phyloP scores from a whole-genome alignment of 1,284 basidiomycete species.

The Xerocomus amazonicus region DNA sequence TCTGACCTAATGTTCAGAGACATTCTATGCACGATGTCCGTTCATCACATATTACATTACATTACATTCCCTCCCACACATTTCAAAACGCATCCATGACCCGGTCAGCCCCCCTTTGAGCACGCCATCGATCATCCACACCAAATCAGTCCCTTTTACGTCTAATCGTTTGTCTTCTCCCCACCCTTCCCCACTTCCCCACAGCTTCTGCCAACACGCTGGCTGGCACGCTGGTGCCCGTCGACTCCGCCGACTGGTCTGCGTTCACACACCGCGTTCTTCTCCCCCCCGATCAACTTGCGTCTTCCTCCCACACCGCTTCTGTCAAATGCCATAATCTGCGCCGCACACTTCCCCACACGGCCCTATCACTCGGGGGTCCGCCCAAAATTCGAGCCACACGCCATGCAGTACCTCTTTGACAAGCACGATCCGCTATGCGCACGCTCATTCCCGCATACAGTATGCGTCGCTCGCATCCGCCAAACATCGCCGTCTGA shows the following conservation, averaged over 20 bases:
- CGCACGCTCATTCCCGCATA: not conserved
- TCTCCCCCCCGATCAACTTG: conserved; percentile 16
- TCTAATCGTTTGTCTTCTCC: conserved; percentile 13
- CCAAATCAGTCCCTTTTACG: conserved; percentile 9
- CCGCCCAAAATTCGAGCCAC: conserved; percentile 5
- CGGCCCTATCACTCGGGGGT: too few species aligned
- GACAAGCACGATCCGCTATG: conserved; percentile 3
- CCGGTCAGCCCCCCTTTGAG: too few species aligned
- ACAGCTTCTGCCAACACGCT: conserved; percentile 6
- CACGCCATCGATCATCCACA: conserved; percentile 1
- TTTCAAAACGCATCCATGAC: not conserved
- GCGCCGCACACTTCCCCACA: conserved; percentile 8
- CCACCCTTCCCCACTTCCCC: conserved; percentile 30
- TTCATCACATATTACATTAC: not conserved
- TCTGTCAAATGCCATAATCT: conserved; percentile 24
- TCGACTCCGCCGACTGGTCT: conserved; percentile 5
- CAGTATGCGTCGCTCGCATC: conserved; percentile 3
- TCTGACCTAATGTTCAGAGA: not conserved
- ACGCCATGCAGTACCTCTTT: not conserved
- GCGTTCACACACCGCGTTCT: conserved; percentile 8
- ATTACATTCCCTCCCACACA: not conserved
- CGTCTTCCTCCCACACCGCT: conserved; percentile 24
- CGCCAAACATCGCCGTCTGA: not conserved
- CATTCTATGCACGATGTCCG: too few species aligned
- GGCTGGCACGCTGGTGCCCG: not conserved